Evolutionary conservation across 768 basidiomycete species (phyloP), one percentile per base, ranked within the genome.

Genomic region (Phallus indusiatus): DNA sequence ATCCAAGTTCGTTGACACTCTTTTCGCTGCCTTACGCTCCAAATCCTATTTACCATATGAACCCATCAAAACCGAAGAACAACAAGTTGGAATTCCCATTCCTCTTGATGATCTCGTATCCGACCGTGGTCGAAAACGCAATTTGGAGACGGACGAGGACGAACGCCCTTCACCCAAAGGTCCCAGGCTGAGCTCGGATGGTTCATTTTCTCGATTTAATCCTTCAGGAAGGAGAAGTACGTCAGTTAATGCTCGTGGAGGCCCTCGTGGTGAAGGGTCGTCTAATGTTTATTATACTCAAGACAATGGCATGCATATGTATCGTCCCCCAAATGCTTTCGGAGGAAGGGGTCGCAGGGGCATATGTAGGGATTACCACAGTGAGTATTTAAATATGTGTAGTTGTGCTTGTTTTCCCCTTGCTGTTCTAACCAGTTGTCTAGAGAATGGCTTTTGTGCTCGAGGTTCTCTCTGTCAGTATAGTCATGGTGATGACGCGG

Each of bases 381-480:
- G 94, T 94, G 67, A 67, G 94, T 79, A 5, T 48, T 22, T 56
- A 20, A 16, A 53, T 50, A 36, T 42, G 24, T 18, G 42, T 56
- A 47, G 36, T 34, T 52, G 55, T 47, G 14, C 47, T 49, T 28
- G 55, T 47, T 54, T 60, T 62, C 62, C 55, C 42, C n/a, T n/a
- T 42, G 55, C 58, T n/a, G 18, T 50, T 24, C 58, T 49, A 28
- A 28, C 28, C n/a, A 28, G 7, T 61, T 9, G 53, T 49, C 8
- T 64, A 97, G 94, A 94, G 68, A 85, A 85, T 60, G 94, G 94
- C 1, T 96, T 85, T 72, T 98, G 94, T 65, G 82, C 89, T 46
- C 83, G 93, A 34, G 94, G 94, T 51, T 85, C 81, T 18, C 79
- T 80, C 61, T 98, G 94, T 78, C 93, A 91, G 68, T 97, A 83